phyloP scores from a whole-genome alignment of 306 rosid species.

The Vigna hirtella region DNA sequence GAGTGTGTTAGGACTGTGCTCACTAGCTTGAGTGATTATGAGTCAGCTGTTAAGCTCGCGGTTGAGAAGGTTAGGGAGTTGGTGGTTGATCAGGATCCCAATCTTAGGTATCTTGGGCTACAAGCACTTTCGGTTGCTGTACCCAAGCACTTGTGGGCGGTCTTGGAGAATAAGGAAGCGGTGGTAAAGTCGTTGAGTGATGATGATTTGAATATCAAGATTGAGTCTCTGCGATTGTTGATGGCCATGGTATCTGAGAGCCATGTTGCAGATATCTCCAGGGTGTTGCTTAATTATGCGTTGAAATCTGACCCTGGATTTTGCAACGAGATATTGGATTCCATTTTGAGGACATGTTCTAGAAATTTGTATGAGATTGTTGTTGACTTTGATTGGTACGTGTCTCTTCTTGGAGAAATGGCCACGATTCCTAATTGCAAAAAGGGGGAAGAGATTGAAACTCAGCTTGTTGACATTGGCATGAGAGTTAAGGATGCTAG shows the following conservation, averaged over 20 bases:
- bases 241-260: constrained; percentile 85
- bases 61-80: constrained; percentile 70
- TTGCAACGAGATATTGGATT: constrained; percentile 82
- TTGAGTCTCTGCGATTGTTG: constrained; percentile 78
- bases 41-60: constrained; percentile 77
- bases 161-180: constrained; percentile 82
- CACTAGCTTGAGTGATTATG: constrained; percentile 67
- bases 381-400: constrained; percentile 92
- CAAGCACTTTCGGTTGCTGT: constrained; percentile 72
- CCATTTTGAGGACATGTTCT: constrained; percentile 69
- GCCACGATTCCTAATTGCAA: constrained; percentile 81
- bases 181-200: constrained; percentile 86
- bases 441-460: constrained; percentile 87
- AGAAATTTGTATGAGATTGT: constrained; percentile 77
- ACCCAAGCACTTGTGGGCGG: constrained; percentile 74
- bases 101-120: constrained; percentile 88
- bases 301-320: constrained; percentile 81
- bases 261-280: constrained; percentile 74
- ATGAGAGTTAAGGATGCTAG: constrained; percentile 92
- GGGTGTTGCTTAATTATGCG: constrained; percentile 79
- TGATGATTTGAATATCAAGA: constrained; percentile 79
- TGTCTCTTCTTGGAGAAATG: constrained; percentile 85
- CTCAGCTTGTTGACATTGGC: constrained; percentile 85
- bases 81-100: constrained; percentile 80
- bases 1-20: constrained; percentile 90